Evolutionary conservation across 2,329 filamentous ascomycete species (phyloP), one percentile per base, ranked within the genome.

Genomic region (Xylaria sp.): DNA sequence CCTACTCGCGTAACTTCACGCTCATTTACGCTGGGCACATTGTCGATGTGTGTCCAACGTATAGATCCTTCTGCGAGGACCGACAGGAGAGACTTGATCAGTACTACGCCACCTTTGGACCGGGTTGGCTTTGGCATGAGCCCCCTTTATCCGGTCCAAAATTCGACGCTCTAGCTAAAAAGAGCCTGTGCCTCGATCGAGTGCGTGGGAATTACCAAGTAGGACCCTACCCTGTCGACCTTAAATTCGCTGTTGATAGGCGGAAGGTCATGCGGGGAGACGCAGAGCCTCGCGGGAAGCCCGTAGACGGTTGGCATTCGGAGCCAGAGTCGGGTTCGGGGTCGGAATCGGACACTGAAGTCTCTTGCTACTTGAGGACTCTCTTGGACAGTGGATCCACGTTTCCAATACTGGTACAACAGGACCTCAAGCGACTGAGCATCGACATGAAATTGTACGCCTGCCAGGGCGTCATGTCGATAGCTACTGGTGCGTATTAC

Each of bases 51-150:
- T 75, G 72, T 26, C 63, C 67, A 1, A 67, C 65, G 5, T 77
- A 76, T 50, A 54, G 52, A 41, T 70, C 71, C 20, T 77, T 78
- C 64, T 69, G 71, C 19, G 18, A 42, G 4, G 70, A 77, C 61
- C 71, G 77, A 52, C 50, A 55, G 9, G 68, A 68, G 16, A 70
- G 74, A 20, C 68, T 79, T 9, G 72, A 75, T 51, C 66, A 63
- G 1, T 79, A 78, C 50, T 62, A 44, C 34, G 63, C 59, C 3
- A 40, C 57, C 9, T 55, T 75, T 56, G 76, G 76, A 2, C 61
- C 67, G 1, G 75, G 75, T 7, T 78, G 74, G 72, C 68, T 79
- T 11, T 80, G 76, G 76, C 75, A 74, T 48, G 76, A 79, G 53
- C 71, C 73, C 2, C 76, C 77, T 0, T 64, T 79, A 2, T 58